These are phyloP conservation scores for Dissophora globulifera DNA, from an alignment of 192 early-diverging fungal genomes.

Conservation along the genomic window DNA sequence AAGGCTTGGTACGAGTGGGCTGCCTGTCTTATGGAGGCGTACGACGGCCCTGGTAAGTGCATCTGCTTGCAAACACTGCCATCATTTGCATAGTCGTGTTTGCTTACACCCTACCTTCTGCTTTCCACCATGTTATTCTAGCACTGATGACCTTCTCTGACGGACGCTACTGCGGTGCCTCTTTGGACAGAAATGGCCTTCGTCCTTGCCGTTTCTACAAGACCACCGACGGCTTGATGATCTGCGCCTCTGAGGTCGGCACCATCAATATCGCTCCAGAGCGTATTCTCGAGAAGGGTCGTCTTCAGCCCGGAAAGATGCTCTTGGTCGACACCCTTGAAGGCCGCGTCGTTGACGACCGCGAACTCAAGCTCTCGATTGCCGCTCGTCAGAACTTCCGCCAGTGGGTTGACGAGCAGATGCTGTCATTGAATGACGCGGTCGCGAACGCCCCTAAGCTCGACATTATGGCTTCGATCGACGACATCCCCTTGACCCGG, in stretches of 20 bases:
- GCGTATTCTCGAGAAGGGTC: slow-evolving; percentile 87
- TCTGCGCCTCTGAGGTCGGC: slow-evolving; percentile 97
- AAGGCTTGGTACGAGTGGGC: slow-evolving; percentile 98
- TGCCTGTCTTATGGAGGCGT: slow-evolving; percentile 97
- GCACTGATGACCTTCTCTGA: slow-evolving; percentile 97
- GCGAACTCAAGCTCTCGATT: slow-evolving; percentile 84
- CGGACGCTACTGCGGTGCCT: slow-evolving; percentile 97
- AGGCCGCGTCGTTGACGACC: slow-evolving; percentile 91
- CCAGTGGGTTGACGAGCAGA: slow-evolving; percentile 87
- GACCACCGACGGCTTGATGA: slow-evolving; percentile 92
- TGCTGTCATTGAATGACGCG: slow-evolving; percentile 77
- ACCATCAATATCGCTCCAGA: slow-evolving; percentile 86
- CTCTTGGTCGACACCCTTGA: slow-evolving; percentile 94
- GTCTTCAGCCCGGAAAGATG: slow-evolving; percentile 97
- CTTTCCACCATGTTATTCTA: background rate
- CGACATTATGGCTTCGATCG: slow-evolving; percentile 59
- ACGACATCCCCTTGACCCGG: slow-evolving; percentile 70
- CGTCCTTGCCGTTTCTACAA: slow-evolving; percentile 98
- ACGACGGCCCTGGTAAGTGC: slow-evolving; percentile 88
- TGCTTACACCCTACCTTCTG: background rate
- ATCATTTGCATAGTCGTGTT: too few relatives aligned
- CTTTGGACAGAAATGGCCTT: slow-evolving; percentile 97
- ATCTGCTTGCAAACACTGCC: background rate
- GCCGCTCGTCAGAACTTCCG: slow-evolving; percentile 78
- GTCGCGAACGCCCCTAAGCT: slow-evolving; percentile 52